A percentile compares a stretch with the other conserved stretches of the same genome.
phyloP scores from a whole-genome alignment of 2,329 filamentous ascomycete genomes.

The Zarea fungicola region DNA sequence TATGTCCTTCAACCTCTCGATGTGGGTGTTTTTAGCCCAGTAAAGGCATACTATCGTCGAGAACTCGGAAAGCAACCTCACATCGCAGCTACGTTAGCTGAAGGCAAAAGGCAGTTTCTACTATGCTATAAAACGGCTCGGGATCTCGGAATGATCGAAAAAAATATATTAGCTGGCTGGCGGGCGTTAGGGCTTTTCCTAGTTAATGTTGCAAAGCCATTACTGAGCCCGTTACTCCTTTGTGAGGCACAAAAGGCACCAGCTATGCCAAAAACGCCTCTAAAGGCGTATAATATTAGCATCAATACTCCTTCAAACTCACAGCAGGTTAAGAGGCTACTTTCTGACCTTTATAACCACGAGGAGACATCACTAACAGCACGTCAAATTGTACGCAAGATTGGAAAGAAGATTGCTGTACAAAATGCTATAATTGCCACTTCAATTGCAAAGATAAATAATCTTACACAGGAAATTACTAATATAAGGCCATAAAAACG shows the following conservation, averaged over 20 bases:
- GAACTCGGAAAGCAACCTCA: neutral
- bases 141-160: neutral
- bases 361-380: too few species aligned
- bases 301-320: neutral
- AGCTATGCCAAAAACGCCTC: neutral
- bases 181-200: neutral
- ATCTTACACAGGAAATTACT: neutral
- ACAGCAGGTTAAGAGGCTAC: too few species aligned
- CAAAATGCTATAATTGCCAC: too few species aligned
- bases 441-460: too few species aligned
- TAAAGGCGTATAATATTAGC: neutral
- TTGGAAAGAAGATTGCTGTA: too few species aligned
- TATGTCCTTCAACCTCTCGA: conserved; percentile 7
- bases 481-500: neutral
- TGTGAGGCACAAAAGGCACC: neutral
- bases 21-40: conserved; percentile 3
- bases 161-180: neutral
- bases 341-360: too few species aligned
- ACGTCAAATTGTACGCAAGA: too few species aligned
- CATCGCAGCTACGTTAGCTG: neutral
- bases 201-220: neutral
- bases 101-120: neutral
- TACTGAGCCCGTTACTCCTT: neutral
- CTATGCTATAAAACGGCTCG: neutral
- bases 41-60: conserved; percentile 1